These are phyloP conservation scores for Coemansia sp. DNA, from an alignment of 192 early-diverging fungal genomes.

Conservation along the genomic window DNA sequence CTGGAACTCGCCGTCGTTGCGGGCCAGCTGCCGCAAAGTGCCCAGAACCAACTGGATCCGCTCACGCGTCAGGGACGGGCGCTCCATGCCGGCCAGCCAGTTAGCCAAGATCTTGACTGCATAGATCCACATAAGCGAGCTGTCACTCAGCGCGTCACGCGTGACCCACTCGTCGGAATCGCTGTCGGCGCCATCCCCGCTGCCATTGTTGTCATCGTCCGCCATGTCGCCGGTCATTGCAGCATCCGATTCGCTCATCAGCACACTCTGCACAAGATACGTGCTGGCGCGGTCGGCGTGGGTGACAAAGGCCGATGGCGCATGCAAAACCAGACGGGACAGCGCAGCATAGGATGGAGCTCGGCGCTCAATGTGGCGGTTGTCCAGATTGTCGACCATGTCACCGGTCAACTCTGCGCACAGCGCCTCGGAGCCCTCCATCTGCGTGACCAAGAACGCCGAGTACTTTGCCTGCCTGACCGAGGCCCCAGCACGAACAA, in stretches of 20 bases:
- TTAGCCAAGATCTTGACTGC: constrained; percentile 61
- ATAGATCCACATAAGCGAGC: constrained; percentile 15
- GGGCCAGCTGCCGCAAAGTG: constrained; percentile 58
- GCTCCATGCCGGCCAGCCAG: constrained; percentile 54
- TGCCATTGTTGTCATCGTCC: background rate
- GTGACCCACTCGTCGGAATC: constrained; percentile 60
- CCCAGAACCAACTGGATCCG: constrained; percentile 67
- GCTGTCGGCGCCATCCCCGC: too few species aligned
- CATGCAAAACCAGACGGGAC: constrained; percentile 60
- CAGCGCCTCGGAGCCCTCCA: constrained; percentile 42
- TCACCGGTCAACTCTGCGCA: constrained; percentile 54
- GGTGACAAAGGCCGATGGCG: constrained; percentile 53
- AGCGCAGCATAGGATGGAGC: constrained; percentile 54
- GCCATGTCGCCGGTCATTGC: background rate
- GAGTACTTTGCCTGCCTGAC: constrained; percentile 68
- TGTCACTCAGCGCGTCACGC: constrained; percentile 54
- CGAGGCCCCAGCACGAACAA: constrained; percentile 54
- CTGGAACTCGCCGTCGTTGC: constrained; percentile 63
- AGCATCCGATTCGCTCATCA: constrained; percentile 4
- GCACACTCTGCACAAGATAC: constrained; percentile 57
- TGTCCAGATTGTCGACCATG: constrained; percentile 27
- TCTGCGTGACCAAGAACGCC: constrained; percentile 63
- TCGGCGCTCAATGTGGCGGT: constrained; percentile 20
- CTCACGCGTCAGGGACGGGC: constrained; percentile 48
- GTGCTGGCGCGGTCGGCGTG: constrained; percentile 50